Conservation (phyloP, 352 stramenopile species). For the Globisporangium okanoganense region DNA sequence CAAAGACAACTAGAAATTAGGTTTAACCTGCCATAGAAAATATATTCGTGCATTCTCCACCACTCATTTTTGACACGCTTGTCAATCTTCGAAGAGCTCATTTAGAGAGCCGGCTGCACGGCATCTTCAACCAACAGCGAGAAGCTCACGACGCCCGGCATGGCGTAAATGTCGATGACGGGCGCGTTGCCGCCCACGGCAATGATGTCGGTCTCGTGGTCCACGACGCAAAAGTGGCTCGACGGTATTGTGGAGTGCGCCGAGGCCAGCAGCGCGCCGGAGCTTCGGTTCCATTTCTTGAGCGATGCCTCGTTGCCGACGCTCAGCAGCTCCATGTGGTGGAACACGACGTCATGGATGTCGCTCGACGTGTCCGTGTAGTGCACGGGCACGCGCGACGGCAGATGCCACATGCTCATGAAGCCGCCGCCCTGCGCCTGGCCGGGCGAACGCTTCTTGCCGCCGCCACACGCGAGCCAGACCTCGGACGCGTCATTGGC, state of each 20-base stretch:
- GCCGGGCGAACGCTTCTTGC: slow-evolving; percentile 30
- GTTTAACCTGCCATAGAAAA: background rate
- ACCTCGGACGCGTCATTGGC: slow-evolving; percentile 69
- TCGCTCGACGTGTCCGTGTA: slow-evolving; percentile 55
- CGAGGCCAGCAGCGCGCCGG: slow-evolving; percentile 48
- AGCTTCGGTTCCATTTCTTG: slow-evolving; percentile 77
- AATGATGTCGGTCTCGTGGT: slow-evolving; percentile 57
- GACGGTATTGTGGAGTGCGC: slow-evolving; percentile 51
- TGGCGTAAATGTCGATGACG: slow-evolving; percentile 72
- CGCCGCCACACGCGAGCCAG: slow-evolving; percentile 62
- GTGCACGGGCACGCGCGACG: slow-evolving; percentile 65
- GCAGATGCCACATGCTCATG: slow-evolving; percentile 74
- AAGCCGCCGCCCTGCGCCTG: slow-evolving; percentile 34
- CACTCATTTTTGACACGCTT: no score
- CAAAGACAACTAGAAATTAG: slow-evolving; percentile 4
- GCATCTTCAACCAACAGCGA: slow-evolving; percentile 47
- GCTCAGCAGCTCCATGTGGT: slow-evolving; percentile 66
- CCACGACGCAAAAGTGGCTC: slow-evolving; percentile 67
- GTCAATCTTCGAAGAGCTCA: background rate
- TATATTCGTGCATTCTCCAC: background rate
- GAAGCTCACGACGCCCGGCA: slow-evolving; percentile 81
- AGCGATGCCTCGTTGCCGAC: slow-evolving; percentile 64
- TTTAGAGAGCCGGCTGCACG: background rate
- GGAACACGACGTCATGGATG: slow-evolving; percentile 67
- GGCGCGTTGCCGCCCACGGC: slow-evolving; percentile 54